phyloP scores from a whole-genome alignment of 2,329 filamentous ascomycete species.

The Pestalotiopsis fici region DNA sequence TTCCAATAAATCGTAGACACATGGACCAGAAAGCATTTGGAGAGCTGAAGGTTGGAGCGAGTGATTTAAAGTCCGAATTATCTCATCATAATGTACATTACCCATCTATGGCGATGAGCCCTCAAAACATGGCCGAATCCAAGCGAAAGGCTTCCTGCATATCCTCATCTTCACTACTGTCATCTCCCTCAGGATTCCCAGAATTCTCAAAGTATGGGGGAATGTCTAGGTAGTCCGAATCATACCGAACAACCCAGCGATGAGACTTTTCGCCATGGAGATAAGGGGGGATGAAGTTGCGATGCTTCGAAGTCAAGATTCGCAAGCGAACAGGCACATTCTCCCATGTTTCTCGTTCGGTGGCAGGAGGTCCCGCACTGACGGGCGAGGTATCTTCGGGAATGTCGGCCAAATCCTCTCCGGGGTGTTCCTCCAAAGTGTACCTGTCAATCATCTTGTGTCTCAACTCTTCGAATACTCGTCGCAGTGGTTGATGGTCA shows the following conservation, averaged over 20 bases:
- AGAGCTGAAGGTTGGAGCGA: too few relatives aligned
- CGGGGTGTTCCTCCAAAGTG: not conserved
- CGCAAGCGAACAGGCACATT: not conserved
- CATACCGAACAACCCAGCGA: constrained; percentile 2
- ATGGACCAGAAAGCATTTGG: too few relatives aligned
- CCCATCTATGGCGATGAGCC: not conserved
- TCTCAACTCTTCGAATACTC: not conserved
- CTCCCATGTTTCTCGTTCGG: not conserved
- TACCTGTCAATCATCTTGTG: not conserved
- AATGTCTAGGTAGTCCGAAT: not conserved
- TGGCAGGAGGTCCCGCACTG: not conserved
- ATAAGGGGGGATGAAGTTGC: not conserved
- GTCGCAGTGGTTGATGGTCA: not conserved
- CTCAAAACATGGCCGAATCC: not conserved
- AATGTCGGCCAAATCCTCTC: not conserved
- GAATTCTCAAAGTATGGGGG: not conserved
- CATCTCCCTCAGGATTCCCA: not conserved
- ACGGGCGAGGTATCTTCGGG: not conserved
- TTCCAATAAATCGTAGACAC: too few relatives aligned
- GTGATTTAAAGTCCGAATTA: too few relatives aligned
- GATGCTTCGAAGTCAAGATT: not conserved
- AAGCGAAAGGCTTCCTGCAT: not conserved
- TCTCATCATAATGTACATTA: too few relatives aligned
- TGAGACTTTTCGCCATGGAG: not conserved
- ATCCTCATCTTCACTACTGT: constrained; percentile 8